Conservation (phyloP, 441 rosid genomes). For the Erysimum pusillum region DNA sequence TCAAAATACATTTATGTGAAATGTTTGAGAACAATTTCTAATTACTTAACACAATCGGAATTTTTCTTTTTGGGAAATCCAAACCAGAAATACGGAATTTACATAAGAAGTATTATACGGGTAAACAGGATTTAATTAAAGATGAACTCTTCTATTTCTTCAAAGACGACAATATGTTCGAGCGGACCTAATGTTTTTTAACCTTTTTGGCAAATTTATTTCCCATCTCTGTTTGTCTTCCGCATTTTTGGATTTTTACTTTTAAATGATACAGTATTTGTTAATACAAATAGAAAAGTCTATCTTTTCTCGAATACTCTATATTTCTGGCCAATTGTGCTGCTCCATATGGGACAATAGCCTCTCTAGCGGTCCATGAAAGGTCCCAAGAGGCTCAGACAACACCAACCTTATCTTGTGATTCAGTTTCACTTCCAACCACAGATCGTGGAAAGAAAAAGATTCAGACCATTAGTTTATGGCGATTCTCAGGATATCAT, state of each 20-base stretch:
- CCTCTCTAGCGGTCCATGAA: conserved; percentile 4
- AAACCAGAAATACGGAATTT: neutral
- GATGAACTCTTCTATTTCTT: neutral
- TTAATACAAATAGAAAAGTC: neutral
- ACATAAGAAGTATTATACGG: neutral
- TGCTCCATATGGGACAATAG: neutral
- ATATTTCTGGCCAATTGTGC: neutral
- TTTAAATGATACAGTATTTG: neutral
- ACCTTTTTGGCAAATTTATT: neutral
- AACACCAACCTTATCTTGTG: conserved; percentile 7
- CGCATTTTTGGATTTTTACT: neutral
- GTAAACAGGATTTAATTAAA: neutral
- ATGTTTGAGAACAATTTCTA: neutral
- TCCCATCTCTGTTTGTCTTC: neutral
- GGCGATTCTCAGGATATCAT: too few relatives aligned
- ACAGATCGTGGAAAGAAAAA: neutral
- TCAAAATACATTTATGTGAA: neutral
- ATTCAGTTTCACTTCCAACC: neutral
- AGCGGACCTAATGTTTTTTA: neutral
- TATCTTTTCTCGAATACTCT: neutral
- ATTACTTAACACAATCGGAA: neutral
- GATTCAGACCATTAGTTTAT: neutral
- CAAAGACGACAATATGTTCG: neutral
- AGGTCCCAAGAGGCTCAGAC: conserved; percentile 3
- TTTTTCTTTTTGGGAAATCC: neutral